Conservation (phyloP, 2,329 filamentous ascomycete genomes). For the Raffaelea deltoideospora region DNA sequence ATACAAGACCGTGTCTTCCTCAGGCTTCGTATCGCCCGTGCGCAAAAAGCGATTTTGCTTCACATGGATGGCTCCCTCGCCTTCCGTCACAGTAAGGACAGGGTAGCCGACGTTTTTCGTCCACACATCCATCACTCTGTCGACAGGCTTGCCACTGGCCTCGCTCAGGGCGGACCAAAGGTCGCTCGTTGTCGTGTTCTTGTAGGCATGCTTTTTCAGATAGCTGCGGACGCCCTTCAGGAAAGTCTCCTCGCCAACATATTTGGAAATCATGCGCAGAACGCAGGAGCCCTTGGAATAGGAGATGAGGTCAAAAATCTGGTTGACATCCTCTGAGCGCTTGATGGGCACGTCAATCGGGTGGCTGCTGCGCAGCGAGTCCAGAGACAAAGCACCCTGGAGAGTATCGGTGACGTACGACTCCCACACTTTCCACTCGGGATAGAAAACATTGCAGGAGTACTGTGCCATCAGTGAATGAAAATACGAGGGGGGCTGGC, state of each 20-base stretch:
- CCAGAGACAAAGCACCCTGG: slow-evolving; percentile 72
- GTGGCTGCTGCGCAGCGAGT: slow-evolving; percentile 86
- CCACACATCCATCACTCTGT: slow-evolving; percentile 88
- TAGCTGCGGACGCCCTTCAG: slow-evolving; percentile 83
- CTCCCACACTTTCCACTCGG: slow-evolving; percentile 98
- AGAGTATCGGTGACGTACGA: slow-evolving; percentile 87
- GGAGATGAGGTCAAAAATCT: slow-evolving; percentile 96
- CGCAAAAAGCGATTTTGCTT: slow-evolving; percentile 93
- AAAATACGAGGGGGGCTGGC: too few species aligned
- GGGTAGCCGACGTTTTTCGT: slow-evolving; percentile 93
- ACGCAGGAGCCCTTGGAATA: slow-evolving; percentile 96
- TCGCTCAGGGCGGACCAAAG: slow-evolving; percentile 79
- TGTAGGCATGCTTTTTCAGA: slow-evolving; percentile 91
- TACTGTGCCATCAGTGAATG: slow-evolving; percentile 33
- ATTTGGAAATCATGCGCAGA: slow-evolving; percentile 92
- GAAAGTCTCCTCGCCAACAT: slow-evolving; percentile 83
- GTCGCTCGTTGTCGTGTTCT: slow-evolving; percentile 82
- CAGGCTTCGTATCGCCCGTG: slow-evolving; percentile 82
- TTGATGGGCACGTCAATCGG: slow-evolving; percentile 95
- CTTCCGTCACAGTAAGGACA: slow-evolving; percentile 73
- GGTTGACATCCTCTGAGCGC: slow-evolving; percentile 88
- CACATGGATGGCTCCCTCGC: slow-evolving; percentile 58
- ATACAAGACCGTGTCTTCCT: slow-evolving; percentile 78
- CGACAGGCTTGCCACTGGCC: slow-evolving; percentile 81
- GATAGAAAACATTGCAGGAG: slow-evolving; percentile 87